These are phyloP conservation scores for Pseudogymnoascus sp. DNA, from an alignment of 2,329 filamentous ascomycete genomes.

Conservation along the genomic window DNA sequence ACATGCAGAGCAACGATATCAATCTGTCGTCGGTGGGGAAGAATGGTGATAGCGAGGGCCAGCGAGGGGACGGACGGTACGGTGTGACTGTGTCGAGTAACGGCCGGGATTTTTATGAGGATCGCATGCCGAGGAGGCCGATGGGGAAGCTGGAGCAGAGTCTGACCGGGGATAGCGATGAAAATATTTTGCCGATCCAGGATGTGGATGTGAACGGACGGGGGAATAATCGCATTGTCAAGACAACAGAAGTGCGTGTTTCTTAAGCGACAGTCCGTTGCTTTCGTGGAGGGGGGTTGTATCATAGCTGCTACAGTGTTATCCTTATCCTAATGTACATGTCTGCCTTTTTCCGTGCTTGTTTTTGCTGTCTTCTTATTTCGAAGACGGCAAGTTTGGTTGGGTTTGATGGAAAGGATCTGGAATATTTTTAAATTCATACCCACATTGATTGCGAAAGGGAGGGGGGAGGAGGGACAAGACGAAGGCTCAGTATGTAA, in stretches of 20 bases:
- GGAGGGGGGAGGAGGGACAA: neutral
- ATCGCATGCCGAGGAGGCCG: constrained; percentile 15
- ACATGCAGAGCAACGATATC: constrained; percentile 21
- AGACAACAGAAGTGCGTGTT: constrained; percentile 19
- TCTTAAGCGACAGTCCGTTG: neutral
- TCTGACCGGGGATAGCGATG: constrained; percentile 16
- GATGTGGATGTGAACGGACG: constrained; percentile 11
- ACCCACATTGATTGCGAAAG: neutral
- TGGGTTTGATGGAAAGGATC: neutral
- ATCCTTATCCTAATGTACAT: neutral
- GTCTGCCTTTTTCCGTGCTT: constrained; percentile 4
- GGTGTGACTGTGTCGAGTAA: constrained; percentile 17
- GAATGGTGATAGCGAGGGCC: neutral
- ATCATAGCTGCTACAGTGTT: constrained; percentile 1
- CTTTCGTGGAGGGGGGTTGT: neutral
- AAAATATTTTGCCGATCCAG: constrained; percentile 19
- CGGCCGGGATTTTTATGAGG: constrained; percentile 11
- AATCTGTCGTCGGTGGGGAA: constrained; percentile 17
- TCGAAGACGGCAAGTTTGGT: constrained; percentile 6
- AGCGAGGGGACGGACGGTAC: constrained; percentile 13
- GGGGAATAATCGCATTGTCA: constrained; percentile 15
- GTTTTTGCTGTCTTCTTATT: neutral
- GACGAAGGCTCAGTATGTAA: neutral
- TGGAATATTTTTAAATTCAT: neutral
- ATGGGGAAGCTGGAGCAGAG: constrained; percentile 15